Conservation (phyloP, 2,329 filamentous ascomycete species). For the Orbilia brochopaga region DNA sequence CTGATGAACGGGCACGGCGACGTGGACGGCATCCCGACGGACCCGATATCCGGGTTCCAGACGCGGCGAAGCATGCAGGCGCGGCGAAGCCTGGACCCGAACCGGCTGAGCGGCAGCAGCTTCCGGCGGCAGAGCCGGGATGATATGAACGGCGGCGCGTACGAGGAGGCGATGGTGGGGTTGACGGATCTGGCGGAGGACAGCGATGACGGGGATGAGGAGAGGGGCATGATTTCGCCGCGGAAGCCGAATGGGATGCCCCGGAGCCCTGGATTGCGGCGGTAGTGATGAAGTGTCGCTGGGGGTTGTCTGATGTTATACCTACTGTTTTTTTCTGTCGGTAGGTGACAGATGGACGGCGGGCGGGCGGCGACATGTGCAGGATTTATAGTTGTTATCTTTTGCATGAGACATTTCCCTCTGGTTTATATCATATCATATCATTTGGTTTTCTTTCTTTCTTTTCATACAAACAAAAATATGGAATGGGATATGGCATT, state of each 20-base stretch:
- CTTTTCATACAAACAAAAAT: too few relatives aligned
- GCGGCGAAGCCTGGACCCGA: constrained; percentile 70
- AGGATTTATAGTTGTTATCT: constrained; percentile 5
- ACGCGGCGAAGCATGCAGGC: constrained; percentile 94
- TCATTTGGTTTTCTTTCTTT: neutral
- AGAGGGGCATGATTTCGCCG: constrained; percentile 57
- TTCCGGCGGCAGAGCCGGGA: constrained; percentile 71
- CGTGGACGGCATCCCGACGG: constrained; percentile 81
- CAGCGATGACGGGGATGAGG: constrained; percentile 67
- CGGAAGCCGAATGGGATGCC: constrained; percentile 52
- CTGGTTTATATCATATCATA: constrained; percentile 18
- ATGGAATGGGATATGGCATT: too few relatives aligned
- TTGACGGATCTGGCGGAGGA: constrained; percentile 80
- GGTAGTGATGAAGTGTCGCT: constrained; percentile 27
- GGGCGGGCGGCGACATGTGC: too few relatives aligned
- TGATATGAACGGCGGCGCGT: constrained; percentile 69
- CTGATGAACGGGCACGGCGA: constrained; percentile 62
- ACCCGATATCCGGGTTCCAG: constrained; percentile 85
- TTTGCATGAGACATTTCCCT: too few relatives aligned
- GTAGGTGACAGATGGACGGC: too few relatives aligned
- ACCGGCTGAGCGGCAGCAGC: constrained; percentile 68
- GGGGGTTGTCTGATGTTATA: neutral
- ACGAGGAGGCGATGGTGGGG: constrained; percentile 79
- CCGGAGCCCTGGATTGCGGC: constrained; percentile 37
- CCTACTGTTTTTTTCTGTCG: too few relatives aligned